These are phyloP conservation scores for Chlorociboria aeruginascens DNA, from an alignment of 495 filamentous ascomycete genomes.

Conservation along the genomic window DNA sequence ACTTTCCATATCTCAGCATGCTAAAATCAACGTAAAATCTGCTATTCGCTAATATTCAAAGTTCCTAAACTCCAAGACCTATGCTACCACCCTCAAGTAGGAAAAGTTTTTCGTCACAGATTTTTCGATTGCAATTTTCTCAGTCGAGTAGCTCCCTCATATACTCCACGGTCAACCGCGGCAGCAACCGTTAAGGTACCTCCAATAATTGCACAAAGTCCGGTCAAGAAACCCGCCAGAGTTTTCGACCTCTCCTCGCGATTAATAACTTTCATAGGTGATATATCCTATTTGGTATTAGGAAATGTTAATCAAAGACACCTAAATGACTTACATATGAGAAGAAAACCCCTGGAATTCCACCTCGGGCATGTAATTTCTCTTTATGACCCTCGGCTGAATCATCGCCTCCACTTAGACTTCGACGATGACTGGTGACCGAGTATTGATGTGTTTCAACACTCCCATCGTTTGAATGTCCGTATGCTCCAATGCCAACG, in stretches of 20 bases:
- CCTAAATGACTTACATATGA: slow-evolving; percentile 57
- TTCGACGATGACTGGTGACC: slow-evolving; percentile 89
- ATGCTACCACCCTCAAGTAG: slow-evolving; percentile 10
- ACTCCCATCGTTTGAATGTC: slow-evolving; percentile 54
- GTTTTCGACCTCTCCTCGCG: slow-evolving; percentile 78
- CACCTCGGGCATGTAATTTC: slow-evolving; percentile 73
- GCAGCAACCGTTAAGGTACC: slow-evolving; percentile 94
- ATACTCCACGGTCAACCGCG: slow-evolving; percentile 80
- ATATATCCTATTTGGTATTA: slow-evolving; percentile 61
- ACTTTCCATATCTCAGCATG: not conserved
- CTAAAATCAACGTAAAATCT: not conserved
- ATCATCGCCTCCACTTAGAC: slow-evolving; percentile 69
- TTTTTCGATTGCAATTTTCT: slow-evolving; percentile 71
- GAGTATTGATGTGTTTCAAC: slow-evolving; percentile 97
- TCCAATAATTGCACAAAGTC: slow-evolving; percentile 87
- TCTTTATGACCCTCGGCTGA: slow-evolving; percentile 78
- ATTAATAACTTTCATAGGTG: slow-evolving; percentile 99
- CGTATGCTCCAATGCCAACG: slow-evolving; percentile 51
- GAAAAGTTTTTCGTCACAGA: slow-evolving; percentile 19
- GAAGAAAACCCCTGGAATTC: slow-evolving; percentile 97
- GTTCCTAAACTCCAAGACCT: slow-evolving; percentile 13
- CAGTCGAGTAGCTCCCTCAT: slow-evolving; percentile 71
- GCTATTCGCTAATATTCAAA: slow-evolving; percentile 11
- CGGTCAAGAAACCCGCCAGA: slow-evolving; percentile 82
- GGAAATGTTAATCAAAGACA: not conserved